Percentiles rank a stretch among this genome's conserved stretches.
Evolutionary conservation across 805 yeast genomes (phyloP).

Genomic region (Myxozyma mucilagina): DNA sequence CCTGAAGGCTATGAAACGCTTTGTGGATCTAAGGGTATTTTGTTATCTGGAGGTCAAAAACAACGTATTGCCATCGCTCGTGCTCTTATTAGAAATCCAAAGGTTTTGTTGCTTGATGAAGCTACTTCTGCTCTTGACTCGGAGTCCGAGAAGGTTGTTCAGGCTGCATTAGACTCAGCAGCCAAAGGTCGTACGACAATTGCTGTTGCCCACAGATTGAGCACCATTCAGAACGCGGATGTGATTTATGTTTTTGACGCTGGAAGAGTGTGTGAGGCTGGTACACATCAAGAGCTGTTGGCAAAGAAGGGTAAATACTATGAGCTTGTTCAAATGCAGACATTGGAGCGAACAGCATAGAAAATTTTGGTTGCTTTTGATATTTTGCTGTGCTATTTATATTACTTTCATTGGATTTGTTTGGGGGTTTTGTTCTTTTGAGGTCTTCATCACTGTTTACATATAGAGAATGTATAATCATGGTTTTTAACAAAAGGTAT

Average conservation of each 20-base stretch:
- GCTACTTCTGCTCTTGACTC: constrained; percentile 56
- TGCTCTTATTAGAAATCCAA: constrained; percentile 58
- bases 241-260: constrained; percentile 53
- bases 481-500: too few species aligned
- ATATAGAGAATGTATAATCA: too few species aligned
- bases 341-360: constrained; percentile 44
- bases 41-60: constrained; percentile 65
- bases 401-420: too few species aligned
- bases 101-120: constrained; percentile 58
- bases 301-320: constrained; percentile 42
- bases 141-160: constrained; percentile 67
- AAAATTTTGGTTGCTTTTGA: neutral
- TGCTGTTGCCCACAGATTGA: constrained; percentile 74
- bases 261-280: constrained; percentile 57
- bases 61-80: constrained; percentile 65
- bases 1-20: constrained; percentile 57
- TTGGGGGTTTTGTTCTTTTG: neutral
- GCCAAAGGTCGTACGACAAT: constrained; percentile 65
- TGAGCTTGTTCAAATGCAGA: constrained; percentile 45
- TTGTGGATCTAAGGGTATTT: constrained; percentile 53
- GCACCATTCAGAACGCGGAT: constrained; percentile 56
- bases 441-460: too few species aligned
- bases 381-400: neutral
- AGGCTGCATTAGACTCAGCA: constrained; percentile 58
- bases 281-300: constrained; percentile 48